A percentile compares a stretch with the other conserved stretches of the same genome.
Evolutionary conservation across 371 early-diverging fungal genomes (phyloP).

Genomic region (Basidiobolus heterosporus): DNA sequence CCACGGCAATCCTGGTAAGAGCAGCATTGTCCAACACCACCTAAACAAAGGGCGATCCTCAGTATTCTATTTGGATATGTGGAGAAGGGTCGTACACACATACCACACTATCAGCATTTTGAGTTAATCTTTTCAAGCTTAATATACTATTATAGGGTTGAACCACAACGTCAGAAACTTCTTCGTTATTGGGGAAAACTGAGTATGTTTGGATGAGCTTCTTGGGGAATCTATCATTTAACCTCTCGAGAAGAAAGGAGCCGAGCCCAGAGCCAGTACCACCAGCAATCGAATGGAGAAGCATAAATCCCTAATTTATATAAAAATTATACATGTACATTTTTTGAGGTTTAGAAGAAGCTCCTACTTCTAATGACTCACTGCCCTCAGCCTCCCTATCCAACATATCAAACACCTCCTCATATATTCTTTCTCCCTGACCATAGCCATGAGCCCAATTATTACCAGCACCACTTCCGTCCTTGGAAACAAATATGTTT

Average conservation of each 20-base stretch:
- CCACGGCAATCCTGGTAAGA: conserved; percentile 81
- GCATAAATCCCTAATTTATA: conserved; percentile 50
- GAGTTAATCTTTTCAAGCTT: conserved; percentile 76
- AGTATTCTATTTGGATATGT: neutral
- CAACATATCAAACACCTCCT: conserved; percentile 82
- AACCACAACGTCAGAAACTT: conserved; percentile 96
- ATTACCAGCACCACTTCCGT: conserved; percentile 94
- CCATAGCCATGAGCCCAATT: conserved; percentile 87
- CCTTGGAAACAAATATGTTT: conserved; percentile 72
- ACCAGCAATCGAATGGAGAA: conserved; percentile 88
- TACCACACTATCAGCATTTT: conserved; percentile 90
- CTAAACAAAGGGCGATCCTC: conserved; percentile 10
- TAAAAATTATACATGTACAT: neutral
- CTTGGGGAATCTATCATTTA: conserved; percentile 94
- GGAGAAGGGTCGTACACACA: conserved; percentile 5
- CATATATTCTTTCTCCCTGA: conserved; percentile 56
- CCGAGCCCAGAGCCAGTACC: conserved; percentile 96
- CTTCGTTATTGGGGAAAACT: conserved; percentile 97
- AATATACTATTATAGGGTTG: conserved; percentile 99
- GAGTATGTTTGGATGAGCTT: conserved; percentile 96
- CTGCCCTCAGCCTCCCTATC: conserved; percentile 89
- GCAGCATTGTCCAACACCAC: conserved; percentile 92
- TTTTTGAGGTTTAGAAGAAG: neutral
- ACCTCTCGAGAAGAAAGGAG: conserved; percentile 68
- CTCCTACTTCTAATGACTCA: conserved; percentile 62